Conservation (phyloP, 1,284 basidiomycete species). For the Malassezia brasiliensis region DNA sequence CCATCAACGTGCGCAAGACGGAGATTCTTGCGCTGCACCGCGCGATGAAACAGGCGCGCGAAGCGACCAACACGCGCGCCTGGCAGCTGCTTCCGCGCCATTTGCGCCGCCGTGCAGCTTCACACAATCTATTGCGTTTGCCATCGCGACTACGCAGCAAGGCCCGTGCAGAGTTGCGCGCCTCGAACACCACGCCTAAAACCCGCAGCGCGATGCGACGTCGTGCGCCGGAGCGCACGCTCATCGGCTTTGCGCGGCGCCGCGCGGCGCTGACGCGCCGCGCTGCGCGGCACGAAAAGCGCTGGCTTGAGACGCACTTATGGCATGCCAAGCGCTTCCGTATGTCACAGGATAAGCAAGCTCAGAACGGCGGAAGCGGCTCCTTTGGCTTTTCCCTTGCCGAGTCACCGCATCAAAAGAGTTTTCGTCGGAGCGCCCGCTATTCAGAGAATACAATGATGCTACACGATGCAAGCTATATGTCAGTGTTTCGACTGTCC, state of each 20-base stretch:
- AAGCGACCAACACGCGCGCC: conserved; percentile 32
- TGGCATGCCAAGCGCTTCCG: conserved; percentile 47
- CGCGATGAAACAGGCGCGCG: conserved; percentile 13
- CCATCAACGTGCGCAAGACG: conserved; percentile 5
- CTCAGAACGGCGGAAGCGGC: conserved; percentile 19
- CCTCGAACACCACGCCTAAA: conserved; percentile 33
- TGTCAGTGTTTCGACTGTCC: conserved; percentile 21
- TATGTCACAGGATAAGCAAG: conserved; percentile 36
- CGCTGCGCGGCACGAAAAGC: conserved; percentile 21
- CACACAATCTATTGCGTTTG: conserved; percentile 43
- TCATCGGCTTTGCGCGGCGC: conserved; percentile 22
- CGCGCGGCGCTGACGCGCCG: conserved; percentile 23
- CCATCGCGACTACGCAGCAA: conserved; percentile 37
- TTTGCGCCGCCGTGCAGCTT: conserved; percentile 37
- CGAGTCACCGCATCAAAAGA: conserved; percentile 41
- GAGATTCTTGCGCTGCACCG: conserved; percentile 17
- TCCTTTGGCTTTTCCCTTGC: conserved; percentile 37
- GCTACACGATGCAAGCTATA: conserved; percentile 41
- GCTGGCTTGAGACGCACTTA: conserved; percentile 47
- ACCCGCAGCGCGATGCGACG: conserved; percentile 29
- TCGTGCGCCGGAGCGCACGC: conserved; percentile 24
- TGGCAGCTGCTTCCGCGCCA: conserved; percentile 46
- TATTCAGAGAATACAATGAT: conserved; percentile 20
- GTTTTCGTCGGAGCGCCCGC: conserved; percentile 31
- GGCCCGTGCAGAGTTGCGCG: conserved; percentile 35